These are phyloP conservation scores for Tympanopsis confertula DNA, from an alignment of 2,329 filamentous ascomycete genomes.

Conservation along the genomic window DNA sequence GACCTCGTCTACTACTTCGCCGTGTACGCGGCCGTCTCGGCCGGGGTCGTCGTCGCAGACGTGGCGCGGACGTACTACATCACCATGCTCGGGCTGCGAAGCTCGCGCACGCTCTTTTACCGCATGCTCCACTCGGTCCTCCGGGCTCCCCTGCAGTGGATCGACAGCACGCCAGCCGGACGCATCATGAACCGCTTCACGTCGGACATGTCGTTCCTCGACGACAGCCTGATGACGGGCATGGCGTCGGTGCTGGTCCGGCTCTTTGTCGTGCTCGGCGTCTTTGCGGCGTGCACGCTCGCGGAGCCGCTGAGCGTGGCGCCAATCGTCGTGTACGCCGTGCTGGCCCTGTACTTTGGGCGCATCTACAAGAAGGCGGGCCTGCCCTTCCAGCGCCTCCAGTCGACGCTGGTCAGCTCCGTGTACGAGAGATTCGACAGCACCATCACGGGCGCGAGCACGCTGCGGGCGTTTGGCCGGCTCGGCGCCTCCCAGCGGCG, in stretches of 20 bases:
- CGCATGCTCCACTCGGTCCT: slow-evolving; percentile 5
- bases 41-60: too few relatives aligned
- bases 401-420: slow-evolving; percentile 11
- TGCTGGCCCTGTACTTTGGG: slow-evolving; percentile 9
- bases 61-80: too few relatives aligned
- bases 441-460: slow-evolving; percentile 11
- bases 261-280: slow-evolving; percentile 8
- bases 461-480: slow-evolving; percentile 11
- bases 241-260: slow-evolving; percentile 3
- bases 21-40: too few relatives aligned
- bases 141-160: slow-evolving; percentile 10
- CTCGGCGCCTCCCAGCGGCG: slow-evolving; percentile 8
- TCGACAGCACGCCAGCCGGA: slow-evolving; percentile 6
- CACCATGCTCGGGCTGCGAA: not conserved
- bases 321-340: slow-evolving; percentile 7
- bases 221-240: slow-evolving; percentile 4
- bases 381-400: slow-evolving; percentile 12
- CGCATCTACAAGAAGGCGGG: too few relatives aligned
- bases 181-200: slow-evolving; percentile 7
- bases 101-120: not conserved
- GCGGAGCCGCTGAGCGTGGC: slow-evolving; percentile 7
- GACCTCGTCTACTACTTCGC: too few relatives aligned
- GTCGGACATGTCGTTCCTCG: slow-evolving; percentile 5
- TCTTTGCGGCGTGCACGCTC: slow-evolving; percentile 9
- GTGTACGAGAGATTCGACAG: slow-evolving; percentile 13